Evolutionary conservation across 2,329 filamentous ascomycete species (phyloP), one percentile per base, ranked within the genome.

Genomic region (Colletotrichum tropicicola): DNA sequence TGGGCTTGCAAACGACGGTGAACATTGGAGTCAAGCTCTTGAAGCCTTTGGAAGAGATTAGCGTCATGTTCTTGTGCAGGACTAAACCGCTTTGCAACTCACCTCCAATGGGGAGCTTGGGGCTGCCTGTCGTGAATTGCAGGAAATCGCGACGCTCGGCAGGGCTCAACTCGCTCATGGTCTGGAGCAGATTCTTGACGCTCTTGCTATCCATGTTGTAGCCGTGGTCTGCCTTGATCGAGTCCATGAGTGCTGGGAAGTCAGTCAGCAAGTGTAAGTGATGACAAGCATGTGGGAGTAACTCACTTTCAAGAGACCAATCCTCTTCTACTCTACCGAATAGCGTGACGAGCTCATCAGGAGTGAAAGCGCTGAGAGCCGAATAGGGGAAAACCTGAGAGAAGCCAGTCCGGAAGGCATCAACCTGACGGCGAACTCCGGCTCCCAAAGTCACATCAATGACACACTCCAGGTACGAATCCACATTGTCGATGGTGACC

Each of bases 131-230:
- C 28, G 97, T 96, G 78, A 99, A 99, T 74, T 99, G 96, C 70
- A 99, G 82, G 80, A 99, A 99, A 73, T 98, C 94, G 44, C 96
- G 91, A 65, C 94, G 92, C 75, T 97, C 88, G 45, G 89, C 79
- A 2, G 85, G 79, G 7, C 86, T 87, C 57, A 98, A 85, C 74
- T 97, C 92, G 75, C 94, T 98, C 96, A 99, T 98, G 9, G 91
- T 91, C 73, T 98, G 94, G 17, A 99, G 85, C 69, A 99, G 78
- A 72, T 99, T 98, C 72, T 91, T 93, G 49, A 99, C 94, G 73
- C 92, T 98, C 81, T 91, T 92, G 83, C 95, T 98, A 75, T 99
- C 96, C 88, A 99, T 96, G 72, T 98, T 99, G 83, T 93, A 99
- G 8, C 96, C 96, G 75, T 99, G 96, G 72, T 99, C 96, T 27